phyloP scores from a whole-genome alignment of 2,329 filamentous ascomycete species.

The Fusarium transvaalense region DNA sequence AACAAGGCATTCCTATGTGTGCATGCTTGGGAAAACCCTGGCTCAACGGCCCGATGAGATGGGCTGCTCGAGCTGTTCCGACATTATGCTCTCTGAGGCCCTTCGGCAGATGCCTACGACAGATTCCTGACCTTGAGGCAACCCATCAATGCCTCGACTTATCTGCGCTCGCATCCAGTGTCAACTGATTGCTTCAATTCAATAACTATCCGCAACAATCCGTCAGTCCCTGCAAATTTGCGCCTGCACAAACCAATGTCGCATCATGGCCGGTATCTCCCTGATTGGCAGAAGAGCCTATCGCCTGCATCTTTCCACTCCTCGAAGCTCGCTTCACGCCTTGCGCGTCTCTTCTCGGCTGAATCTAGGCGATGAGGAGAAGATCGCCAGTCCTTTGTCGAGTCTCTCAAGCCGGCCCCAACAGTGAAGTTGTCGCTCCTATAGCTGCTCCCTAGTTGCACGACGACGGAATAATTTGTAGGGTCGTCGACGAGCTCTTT shows the following conservation, averaged over 20 bases:
- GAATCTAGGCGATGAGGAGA: conserved; percentile 6
- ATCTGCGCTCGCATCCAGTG: conserved; percentile 7
- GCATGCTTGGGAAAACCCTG: background rate
- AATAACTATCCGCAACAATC: background rate
- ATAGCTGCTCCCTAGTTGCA: conserved; percentile 30
- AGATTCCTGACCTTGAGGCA: background rate
- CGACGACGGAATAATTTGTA: conserved; percentile 22
- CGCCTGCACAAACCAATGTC: background rate
- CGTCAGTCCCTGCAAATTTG: background rate
- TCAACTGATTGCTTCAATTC: conserved; percentile 1
- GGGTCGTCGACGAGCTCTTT: conserved; percentile 15
- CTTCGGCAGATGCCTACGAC: background rate
- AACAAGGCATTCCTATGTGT: background rate
- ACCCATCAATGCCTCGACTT: conserved; percentile 7
- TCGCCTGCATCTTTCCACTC: conserved; percentile 45
- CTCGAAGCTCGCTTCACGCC: conserved; percentile 40
- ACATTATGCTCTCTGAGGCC: background rate
- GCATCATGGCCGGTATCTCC: conserved; percentile 23
- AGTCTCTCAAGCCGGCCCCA: background rate
- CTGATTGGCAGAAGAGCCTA: conserved; percentile 39
- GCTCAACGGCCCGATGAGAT: too few relatives aligned
- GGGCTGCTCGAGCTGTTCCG: background rate
- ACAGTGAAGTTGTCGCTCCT: conserved; percentile 11
- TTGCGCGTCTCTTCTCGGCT: conserved; percentile 30
- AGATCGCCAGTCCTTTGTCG: conserved; percentile 4